Conservation (phyloP, 352 stramenopile species). For the Pythium brachiatum region DNA sequence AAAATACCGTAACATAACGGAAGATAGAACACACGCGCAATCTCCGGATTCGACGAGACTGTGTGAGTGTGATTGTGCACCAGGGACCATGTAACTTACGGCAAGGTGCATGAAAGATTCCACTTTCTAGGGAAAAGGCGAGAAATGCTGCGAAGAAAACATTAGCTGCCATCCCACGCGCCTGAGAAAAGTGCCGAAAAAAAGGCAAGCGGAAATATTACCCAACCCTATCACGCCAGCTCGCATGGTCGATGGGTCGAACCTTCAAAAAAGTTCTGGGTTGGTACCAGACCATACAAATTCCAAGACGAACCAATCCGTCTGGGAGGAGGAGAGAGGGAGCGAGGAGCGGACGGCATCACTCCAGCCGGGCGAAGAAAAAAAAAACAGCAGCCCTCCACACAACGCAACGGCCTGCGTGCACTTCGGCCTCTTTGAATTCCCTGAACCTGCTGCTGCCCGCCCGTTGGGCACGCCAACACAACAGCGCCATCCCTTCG, state of each 20-base stretch:
- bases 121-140: conserved; percentile 14
- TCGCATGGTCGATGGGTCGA: conserved; percentile 21
- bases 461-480: conserved; percentile 21
- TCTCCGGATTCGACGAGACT: neutral
- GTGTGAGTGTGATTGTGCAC: conserved; percentile 1
- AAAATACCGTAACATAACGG: conserved; percentile 5
- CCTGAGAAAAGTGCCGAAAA: conserved; percentile 30
- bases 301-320: conserved; percentile 10
- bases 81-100: conserved; percentile 10
- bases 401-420: conserved; percentile 29
- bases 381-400: conserved; percentile 23
- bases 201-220: conserved; percentile 28
- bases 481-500: neutral
- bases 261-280: conserved; percentile 33
- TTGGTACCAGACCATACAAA: conserved; percentile 15
- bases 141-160: conserved; percentile 1
- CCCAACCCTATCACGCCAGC: conserved; percentile 24
- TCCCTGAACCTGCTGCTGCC: conserved; percentile 24
- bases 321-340: conserved; percentile 14
- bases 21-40: conserved; percentile 14
- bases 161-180: conserved; percentile 7
- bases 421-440: conserved; percentile 19
- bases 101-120: conserved; percentile 14
- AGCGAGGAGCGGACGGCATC: conserved; percentile 15
- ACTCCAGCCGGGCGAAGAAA: conserved; percentile 20